Percentiles rank a stretch among this genome's conserved stretches.
Evolutionary conservation across 1,284 basidiomycete genomes (phyloP).

Genomic region (Moesziomyces parantarcticus): DNA sequence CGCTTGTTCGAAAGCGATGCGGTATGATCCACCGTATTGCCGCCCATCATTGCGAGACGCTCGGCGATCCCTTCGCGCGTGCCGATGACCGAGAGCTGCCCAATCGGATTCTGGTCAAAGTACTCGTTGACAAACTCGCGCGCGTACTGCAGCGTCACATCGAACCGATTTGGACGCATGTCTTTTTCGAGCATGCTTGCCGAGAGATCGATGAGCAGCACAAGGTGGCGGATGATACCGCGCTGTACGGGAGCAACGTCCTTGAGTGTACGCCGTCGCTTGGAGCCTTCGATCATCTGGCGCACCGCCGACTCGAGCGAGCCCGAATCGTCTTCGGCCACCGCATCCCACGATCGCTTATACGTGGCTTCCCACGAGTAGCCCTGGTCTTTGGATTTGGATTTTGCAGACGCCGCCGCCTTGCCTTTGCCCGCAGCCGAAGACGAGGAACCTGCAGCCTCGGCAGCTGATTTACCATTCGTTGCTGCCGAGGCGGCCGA

Average conservation of each 20-base stretch:
- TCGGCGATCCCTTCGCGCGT: constrained; percentile 66
- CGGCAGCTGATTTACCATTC: constrained; percentile 23
- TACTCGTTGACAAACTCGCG: constrained; percentile 89
- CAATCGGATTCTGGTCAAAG: constrained; percentile 99
- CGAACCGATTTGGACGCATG: constrained; percentile 83
- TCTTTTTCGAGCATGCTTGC: constrained; percentile 93
- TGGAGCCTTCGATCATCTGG: constrained; percentile 83
- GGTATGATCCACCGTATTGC: constrained; percentile 93
- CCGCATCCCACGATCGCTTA: constrained; percentile 93
- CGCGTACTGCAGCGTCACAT: constrained; percentile 83
- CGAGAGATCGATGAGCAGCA: constrained; percentile 89
- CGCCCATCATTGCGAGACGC: constrained; percentile 74
- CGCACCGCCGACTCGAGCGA: constrained; percentile 90
- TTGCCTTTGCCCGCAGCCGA: constrained; percentile 14
- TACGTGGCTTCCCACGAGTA: constrained; percentile 97
- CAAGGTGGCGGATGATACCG: constrained; percentile 93
- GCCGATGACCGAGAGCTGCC: constrained; percentile 73
- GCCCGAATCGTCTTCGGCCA: constrained; percentile 93
- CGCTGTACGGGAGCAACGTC: constrained; percentile 88
- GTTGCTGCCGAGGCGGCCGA: constrained; percentile 10
- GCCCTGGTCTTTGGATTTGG: constrained; percentile 56
- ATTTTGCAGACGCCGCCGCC: constrained; percentile 12
- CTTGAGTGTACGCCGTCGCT: constrained; percentile 74
- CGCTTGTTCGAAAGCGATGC: constrained; percentile 85
- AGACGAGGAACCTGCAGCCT: constrained; percentile 5